Conservation (phyloP, 176 grass and related monocot genomes). For the Cenchrus americanus region DNA sequence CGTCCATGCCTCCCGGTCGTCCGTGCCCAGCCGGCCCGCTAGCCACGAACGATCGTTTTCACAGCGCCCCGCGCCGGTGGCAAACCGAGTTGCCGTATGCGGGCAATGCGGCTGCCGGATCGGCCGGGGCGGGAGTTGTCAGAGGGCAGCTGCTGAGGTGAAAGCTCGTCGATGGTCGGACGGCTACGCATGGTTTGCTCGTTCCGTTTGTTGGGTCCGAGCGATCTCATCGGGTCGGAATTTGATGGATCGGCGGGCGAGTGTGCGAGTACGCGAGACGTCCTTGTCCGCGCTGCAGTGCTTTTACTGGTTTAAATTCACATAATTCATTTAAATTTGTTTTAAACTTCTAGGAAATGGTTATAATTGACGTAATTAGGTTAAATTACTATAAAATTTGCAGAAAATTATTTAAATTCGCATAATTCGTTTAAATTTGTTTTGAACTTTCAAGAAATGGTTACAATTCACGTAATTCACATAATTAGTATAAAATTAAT, state of each 20-base stretch:
- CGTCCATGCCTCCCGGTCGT: background rate
- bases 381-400: no score
- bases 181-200: background rate
- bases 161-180: background rate
- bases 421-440: no score
- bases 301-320: no score
- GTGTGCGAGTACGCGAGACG: background rate
- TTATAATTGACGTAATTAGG: no score
- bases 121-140: background rate
- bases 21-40: background rate
- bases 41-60: background rate
- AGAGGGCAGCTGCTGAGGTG: background rate
- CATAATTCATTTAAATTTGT: no score
- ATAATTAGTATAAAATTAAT: no score
- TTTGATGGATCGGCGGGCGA: background rate
- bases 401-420: no score
- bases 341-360: no score
- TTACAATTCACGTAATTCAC: no score
- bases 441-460: no score
- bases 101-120: background rate
- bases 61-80: background rate
- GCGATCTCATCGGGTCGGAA: background rate
- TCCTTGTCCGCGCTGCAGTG: constrained; percentile 23
- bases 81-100: background rate
- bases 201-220: background rate